phyloP scores from a whole-genome alignment of 1,284 basidiomycete species.

The Naganishia liquefaciens region DNA sequence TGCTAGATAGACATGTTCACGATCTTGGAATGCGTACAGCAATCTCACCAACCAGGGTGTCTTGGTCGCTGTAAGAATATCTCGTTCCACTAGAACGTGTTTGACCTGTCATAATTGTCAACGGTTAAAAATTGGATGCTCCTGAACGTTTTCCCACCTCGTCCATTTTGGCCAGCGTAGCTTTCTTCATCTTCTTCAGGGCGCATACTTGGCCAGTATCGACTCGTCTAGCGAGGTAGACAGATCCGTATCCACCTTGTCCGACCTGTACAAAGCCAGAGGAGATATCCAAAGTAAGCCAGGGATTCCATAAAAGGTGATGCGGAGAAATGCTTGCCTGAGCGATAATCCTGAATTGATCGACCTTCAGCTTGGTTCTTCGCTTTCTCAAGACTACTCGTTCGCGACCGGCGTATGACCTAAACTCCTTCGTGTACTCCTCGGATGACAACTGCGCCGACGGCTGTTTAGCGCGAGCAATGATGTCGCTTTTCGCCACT shows the following conservation, averaged over 20 bases:
- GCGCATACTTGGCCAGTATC: conserved; percentile 93
- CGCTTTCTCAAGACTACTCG: conserved; percentile 84
- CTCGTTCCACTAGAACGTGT: conserved; percentile 93
- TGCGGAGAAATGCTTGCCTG: conserved; percentile 55
- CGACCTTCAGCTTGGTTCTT: conserved; percentile 78
- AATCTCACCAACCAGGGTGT: conserved; percentile 91
- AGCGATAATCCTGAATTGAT: conserved; percentile 91
- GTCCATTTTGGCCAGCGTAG: conserved; percentile 92
- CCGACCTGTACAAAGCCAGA: conserved; percentile 61
- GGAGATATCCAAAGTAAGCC: neutral
- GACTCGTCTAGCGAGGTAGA: conserved; percentile 84
- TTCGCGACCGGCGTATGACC: conserved; percentile 87
- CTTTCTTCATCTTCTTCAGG: conserved; percentile 92
- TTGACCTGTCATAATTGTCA: conserved; percentile 62
- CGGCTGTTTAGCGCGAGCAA: neutral
- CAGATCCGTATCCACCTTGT: conserved; percentile 94
- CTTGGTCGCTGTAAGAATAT: conserved; percentile 92
- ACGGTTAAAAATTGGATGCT: neutral
- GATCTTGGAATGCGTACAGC: conserved; percentile 92
- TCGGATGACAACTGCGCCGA: conserved; percentile 55
- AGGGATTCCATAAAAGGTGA: neutral
- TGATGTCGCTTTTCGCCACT: conserved; percentile 25
- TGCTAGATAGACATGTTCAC: conserved; percentile 83
- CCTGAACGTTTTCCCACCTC: conserved; percentile 58
- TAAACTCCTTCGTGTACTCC: conserved; percentile 77